Evolutionary conservation across 257 asterid species (phyloP), one percentile per base, ranked within the genome.

Genomic region (Ligustrum vulgare): DNA sequence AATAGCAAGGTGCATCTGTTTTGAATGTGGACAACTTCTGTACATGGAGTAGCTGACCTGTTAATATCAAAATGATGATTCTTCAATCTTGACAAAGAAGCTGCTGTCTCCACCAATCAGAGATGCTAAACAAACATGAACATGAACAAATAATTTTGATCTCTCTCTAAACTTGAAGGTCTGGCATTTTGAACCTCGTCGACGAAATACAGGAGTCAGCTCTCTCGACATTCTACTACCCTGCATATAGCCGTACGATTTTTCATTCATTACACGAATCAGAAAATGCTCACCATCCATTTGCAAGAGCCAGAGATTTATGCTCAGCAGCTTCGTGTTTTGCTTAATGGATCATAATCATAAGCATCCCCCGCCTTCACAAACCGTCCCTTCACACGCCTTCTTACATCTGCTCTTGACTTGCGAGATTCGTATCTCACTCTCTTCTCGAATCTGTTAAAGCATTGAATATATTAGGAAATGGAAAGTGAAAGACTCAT

Each of bases 371-470:
- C 99, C 25, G 93, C 96, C 95, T 95, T 95, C 75, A 95, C 89
- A 76, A 95, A 95, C 9, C 99, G 94, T 36, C 99, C 97, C 84
- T 95, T 95, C 28, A 93, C 99, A 75, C 98, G 99, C 80, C 75
- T 91, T 81, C 99, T 86, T 63, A 91, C 94, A 71, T 95, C 99
- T 76, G 99, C 99, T 84, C 98, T 91, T 69, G 92, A 96, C 90
- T 95, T 95, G 78, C 97, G 98, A 54, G 97, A 91, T 41, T 71
- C 98, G 41, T 95, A 95, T 79, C 99, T 88, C 67, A 95, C 98
- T 81, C 87, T 91, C 92, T 95, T 95, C 75, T 95, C 98, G 41
- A 95, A 93, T 68, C 98, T 95, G 81, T 66, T 72, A 70, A 67
- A 76, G 49, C 7, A 73, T 58, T 16, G 33, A 71, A 47, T 15